Conservation (phyloP, 768 basidiomycete genomes). For the Leccinum variicolor region DNA sequence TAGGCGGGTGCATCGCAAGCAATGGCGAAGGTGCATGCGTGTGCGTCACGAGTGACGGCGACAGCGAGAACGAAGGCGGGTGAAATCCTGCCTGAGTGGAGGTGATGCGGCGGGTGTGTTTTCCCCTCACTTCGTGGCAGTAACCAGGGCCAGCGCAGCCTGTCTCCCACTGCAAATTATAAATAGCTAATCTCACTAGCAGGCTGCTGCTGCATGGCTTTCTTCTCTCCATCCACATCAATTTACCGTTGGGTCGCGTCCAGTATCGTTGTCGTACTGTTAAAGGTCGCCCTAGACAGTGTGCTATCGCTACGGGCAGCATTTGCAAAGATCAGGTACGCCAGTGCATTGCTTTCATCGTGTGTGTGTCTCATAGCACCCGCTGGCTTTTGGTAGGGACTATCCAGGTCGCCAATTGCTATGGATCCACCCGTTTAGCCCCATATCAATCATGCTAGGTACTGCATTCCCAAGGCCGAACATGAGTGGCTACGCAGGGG, state of each 20-base stretch:
- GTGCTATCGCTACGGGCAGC: constrained; percentile 4
- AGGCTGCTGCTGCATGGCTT: not conserved
- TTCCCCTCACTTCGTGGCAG: no score
- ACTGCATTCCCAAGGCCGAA: constrained; percentile 34
- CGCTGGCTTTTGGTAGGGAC: constrained; percentile 2
- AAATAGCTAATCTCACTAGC: no score
- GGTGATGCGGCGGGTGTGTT: no score
- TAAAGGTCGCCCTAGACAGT: constrained; percentile 9
- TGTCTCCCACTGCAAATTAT: no score
- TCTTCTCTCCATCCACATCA: not conserved
- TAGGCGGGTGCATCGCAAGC: no score
- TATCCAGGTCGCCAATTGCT: constrained; percentile 16
- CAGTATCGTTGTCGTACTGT: constrained; percentile 1
- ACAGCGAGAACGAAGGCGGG: no score
- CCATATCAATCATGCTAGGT: constrained; percentile 24
- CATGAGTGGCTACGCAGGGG: constrained; percentile 33
- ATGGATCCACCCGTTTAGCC: constrained; percentile 35
- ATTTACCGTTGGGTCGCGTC: constrained; percentile 8
- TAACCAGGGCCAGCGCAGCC: no score
- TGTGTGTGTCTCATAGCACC: not conserved
- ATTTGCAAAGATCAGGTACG: constrained; percentile 19
- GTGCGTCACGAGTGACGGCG: no score
- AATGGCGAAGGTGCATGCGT: no score
- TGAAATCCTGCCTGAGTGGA: no score
- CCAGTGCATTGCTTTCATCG: not conserved